A percentile compares a stretch with the other conserved stretches of the same genome.
These are phyloP conservation scores for Cytospora chrysosperma DNA, from an alignment of 2,329 filamentous ascomycete genomes.

Conservation along the genomic window DNA sequence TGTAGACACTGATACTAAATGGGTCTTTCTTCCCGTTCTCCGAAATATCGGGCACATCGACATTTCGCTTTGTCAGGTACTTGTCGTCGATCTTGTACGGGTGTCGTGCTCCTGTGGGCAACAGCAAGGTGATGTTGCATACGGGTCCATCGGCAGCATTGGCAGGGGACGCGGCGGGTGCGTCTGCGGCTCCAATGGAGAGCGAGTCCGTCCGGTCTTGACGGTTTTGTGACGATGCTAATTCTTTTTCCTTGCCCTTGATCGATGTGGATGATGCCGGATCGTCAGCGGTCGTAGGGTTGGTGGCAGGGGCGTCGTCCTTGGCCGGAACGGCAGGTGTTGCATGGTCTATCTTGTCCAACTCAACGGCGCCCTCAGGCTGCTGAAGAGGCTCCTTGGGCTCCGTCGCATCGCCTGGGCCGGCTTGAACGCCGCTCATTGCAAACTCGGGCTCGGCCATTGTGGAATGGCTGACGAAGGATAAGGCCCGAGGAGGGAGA, in stretches of 20 bases:
- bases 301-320: constrained; percentile 11
- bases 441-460: constrained; percentile 24
- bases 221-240: constrained; percentile 27
- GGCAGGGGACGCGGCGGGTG: constrained; percentile 16
- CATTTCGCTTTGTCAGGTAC: constrained; percentile 78
- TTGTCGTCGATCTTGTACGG: constrained; percentile 87
- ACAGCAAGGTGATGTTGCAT: constrained; percentile 77
- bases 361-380: constrained; percentile 23
- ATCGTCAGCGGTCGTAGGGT: constrained; percentile 13
- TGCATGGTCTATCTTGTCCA: constrained; percentile 20
- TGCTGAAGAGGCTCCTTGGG: constrained; percentile 22
- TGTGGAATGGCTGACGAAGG: constrained; percentile 6
- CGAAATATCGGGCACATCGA: constrained; percentile 67
- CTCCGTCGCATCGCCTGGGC: constrained; percentile 15
- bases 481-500: constrained; percentile 5
- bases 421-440: constrained; percentile 19
- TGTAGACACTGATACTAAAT: constrained; percentile 89
- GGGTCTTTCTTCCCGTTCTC: constrained; percentile 67
- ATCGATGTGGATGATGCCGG: constrained; percentile 25
- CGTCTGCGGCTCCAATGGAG: constrained; percentile 35
- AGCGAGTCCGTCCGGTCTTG: constrained; percentile 32
- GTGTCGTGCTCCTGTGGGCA: constrained; percentile 79
- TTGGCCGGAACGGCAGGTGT: constrained; percentile 24
- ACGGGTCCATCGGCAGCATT: constrained; percentile 39
- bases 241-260: constrained; percentile 35